These are phyloP conservation scores for Microbotryum intermedium DNA, from an alignment of 1,284 basidiomycete genomes.

Conservation along the genomic window DNA sequence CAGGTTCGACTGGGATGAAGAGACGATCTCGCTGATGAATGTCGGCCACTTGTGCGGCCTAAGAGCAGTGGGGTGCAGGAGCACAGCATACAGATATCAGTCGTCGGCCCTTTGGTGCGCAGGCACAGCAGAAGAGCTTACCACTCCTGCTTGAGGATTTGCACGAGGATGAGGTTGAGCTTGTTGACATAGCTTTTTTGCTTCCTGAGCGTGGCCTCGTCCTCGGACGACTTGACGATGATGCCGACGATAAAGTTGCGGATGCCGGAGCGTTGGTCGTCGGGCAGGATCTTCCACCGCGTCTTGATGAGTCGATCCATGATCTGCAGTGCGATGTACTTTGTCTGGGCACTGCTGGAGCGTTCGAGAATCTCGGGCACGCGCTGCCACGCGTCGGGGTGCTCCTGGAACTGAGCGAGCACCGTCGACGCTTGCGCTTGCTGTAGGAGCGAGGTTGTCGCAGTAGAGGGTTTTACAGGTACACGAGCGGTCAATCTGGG, in stretches of 20 bases:
- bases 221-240: constrained; percentile 83
- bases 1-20: constrained; percentile 92
- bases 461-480: neutral
- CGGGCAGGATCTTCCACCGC: constrained; percentile 91
- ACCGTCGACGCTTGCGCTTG: constrained; percentile 43
- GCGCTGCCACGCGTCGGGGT: constrained; percentile 96
- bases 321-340: constrained; percentile 94
- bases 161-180: constrained; percentile 86
- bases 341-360: constrained; percentile 78
- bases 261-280: constrained; percentile 88
- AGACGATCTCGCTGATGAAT: constrained; percentile 95
- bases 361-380: constrained; percentile 89
- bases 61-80: too few species aligned
- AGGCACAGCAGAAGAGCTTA: neutral
- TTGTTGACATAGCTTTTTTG: constrained; percentile 97
- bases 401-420: constrained; percentile 91
- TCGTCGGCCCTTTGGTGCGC: neutral
- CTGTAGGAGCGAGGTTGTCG: neutral
- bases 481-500: constrained; percentile 5
- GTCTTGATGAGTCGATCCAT: constrained; percentile 89
- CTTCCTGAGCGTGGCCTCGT: constrained; percentile 58
- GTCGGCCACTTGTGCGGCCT: constrained; percentile 92
- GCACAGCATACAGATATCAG: neutral
- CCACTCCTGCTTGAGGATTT: constrained; percentile 99
- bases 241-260: constrained; percentile 94